Conservation (phyloP, 345 rosid species). For the Litchi chinensis region DNA sequence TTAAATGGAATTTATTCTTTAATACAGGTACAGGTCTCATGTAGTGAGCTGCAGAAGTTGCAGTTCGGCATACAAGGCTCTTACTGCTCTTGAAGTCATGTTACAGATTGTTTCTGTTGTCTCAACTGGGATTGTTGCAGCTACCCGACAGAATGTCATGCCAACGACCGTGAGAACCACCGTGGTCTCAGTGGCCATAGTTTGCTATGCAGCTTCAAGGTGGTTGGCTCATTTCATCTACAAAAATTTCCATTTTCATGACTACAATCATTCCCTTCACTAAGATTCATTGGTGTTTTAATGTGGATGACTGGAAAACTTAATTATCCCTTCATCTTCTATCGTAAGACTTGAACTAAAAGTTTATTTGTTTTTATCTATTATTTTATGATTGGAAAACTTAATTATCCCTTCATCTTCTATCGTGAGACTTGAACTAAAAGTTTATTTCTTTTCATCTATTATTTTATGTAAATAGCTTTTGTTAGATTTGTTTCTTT, state of each 20-base stretch:
- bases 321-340: no score
- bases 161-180: slow-evolving; percentile 42
- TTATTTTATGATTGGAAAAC: no score
- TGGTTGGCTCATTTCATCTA: slow-evolving; percentile 70
- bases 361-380: no score
- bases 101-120: slow-evolving; percentile 59
- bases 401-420: no score
- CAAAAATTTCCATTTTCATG: slow-evolving; percentile 73
- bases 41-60: slow-evolving; percentile 83
- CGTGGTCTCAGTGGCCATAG: slow-evolving; percentile 44
- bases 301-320: no score
- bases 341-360: no score
- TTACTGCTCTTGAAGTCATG: slow-evolving; percentile 53
- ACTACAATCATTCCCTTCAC: slow-evolving; percentile 67
- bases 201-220: slow-evolving; percentile 67
- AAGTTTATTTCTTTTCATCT: no score
- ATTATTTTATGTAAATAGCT: no score
- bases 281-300: slow-evolving; percentile 17
- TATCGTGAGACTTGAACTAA: no score
- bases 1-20: not conserved
- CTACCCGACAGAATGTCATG: slow-evolving; percentile 40
- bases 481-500: no score
- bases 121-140: slow-evolving; percentile 55
- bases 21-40: slow-evolving; percentile 74
- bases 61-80: slow-evolving; percentile 55